A percentile compares a stretch with the other conserved stretches of the same genome.
Evolutionary conservation across 208 protist genomes (phyloP).

Genomic region (Trypanosoma cruzi): DNA sequence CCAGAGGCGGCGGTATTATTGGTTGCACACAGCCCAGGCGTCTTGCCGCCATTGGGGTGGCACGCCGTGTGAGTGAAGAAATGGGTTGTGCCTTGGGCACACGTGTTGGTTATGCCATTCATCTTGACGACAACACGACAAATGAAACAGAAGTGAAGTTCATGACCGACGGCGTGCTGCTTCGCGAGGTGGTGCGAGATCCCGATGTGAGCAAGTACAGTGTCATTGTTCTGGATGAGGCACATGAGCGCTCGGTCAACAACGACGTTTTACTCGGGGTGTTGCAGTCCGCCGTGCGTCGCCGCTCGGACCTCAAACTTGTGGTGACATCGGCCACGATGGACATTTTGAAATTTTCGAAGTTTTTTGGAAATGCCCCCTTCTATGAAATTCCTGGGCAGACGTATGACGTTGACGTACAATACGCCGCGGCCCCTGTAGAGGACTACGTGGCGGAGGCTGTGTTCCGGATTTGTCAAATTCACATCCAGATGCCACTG

Average conservation of each 20-base stretch:
- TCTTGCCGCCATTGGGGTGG: constrained; percentile 95
- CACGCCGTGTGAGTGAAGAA: constrained; percentile 94
- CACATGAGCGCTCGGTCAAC: constrained; percentile 96
- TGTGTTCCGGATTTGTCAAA: constrained; percentile 80
- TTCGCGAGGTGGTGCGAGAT: constrained; percentile 94
- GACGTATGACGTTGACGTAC: constrained; percentile 90
- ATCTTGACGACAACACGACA: constrained; percentile 90
- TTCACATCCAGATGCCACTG: constrained; percentile 88
- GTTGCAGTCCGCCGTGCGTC: constrained; percentile 87
- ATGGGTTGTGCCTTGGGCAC: constrained; percentile 85
- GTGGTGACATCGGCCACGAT: constrained; percentile 99
- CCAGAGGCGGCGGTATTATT: constrained; percentile 39
- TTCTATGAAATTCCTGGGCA: constrained; percentile 98
- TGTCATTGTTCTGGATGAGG: constrained; percentile 99
- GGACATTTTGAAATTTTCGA: constrained; percentile 97
- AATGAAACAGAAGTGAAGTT: constrained; percentile 94
- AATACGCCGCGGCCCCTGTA: constrained; percentile 85
- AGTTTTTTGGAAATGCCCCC: constrained; percentile 96
- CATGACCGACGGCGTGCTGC: constrained; percentile 97
- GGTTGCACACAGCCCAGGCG: constrained; percentile 96
- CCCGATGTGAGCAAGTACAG: constrained; percentile 90
- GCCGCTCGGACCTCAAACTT: constrained; percentile 96
- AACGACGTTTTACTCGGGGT: constrained; percentile 99
- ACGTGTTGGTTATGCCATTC: constrained; percentile 92
- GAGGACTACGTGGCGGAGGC: constrained; percentile 81